phyloP scores from a whole-genome alignment of 805 yeast genomes.

The Saccharomycopsis selenospora region DNA sequence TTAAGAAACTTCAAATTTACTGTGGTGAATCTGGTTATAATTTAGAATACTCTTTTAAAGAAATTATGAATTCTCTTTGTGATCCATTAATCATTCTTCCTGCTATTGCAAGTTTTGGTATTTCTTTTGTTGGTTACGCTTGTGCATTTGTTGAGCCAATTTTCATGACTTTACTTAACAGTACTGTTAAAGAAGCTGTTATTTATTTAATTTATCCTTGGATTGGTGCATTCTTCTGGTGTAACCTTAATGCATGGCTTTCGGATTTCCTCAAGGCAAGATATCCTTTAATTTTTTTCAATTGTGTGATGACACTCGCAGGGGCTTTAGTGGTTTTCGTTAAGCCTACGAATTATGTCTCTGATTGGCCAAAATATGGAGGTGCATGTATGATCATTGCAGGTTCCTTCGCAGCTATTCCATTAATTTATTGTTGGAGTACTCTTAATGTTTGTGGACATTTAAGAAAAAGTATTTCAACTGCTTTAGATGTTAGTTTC shows the following conservation, averaged over 20 bases:
- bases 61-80: conserved; percentile 38
- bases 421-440: conserved; percentile 58
- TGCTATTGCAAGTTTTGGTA: conserved; percentile 17
- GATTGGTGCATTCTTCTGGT: conserved; percentile 19
- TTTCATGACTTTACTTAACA: conserved; percentile 6
- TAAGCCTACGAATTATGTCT: conserved; percentile 2
- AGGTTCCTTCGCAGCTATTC: conserved; percentile 53
- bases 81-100: conserved; percentile 19
- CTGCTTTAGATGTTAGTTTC: conserved; percentile 58
- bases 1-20: conserved; percentile 38
- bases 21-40: conserved; percentile 35
- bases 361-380: conserved; percentile 16
- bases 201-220: conserved; percentile 11
- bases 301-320: conserved; percentile 15
- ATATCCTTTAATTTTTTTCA: conserved; percentile 33
- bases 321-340: conserved; percentile 10
- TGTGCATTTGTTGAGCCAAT: conserved; percentile 20
- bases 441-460: conserved; percentile 37
- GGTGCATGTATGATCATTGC: conserved; percentile 32
- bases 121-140: conserved; percentile 16
- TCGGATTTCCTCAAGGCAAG: conserved; percentile 42
- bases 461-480: conserved; percentile 46
- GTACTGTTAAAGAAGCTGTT: not conserved
- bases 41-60: conserved; percentile 26
- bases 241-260: conserved; percentile 3